Base-by-base conservation (phyloP, 148 eudicot genomes). In the Gaultheria prostrata region DNA sequence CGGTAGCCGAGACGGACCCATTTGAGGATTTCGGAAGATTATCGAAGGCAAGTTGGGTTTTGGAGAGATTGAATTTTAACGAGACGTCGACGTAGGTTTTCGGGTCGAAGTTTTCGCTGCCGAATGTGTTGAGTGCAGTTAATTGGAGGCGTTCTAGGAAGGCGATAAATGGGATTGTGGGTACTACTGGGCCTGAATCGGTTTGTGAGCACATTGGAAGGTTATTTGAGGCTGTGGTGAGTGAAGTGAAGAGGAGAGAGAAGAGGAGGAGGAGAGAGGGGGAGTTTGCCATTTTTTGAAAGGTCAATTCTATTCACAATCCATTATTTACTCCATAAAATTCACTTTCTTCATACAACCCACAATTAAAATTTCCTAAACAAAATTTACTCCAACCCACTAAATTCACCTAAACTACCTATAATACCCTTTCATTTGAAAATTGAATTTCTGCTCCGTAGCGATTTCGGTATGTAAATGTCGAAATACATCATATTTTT, bases 11-110 rank as follows among this genome's bases (percentile, higher is more conserved):
- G 11, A 92, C 90, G 28, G 85, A 76, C 4, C 95, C 93, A 45
- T 88, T 86, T 1, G 43, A 61, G 8, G 17, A 63, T 53, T 81
- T 87, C 15, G 91, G 69, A 24, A 93, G 84, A 26, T 83, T 85
- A 0, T 78, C 77, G 76, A 95, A 93, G 8, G 92, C 92, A 28
- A 87, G 65, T 74, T 85, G 57, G 6, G 93, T 87, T 8, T 45
- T 21, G 1, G 91, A 84, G 0, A 95, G 94, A 80, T 84, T 85
- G 70, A 32, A 80, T 82, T 88, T 94, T 57, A 95, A 85, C 51
- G 96, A 89, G 24, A 93, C 70, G 82, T 95, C 98, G 35, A 94
- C 91, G 59, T 93, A 95, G 14, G 83, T 86, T 77, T 95, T 95
- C 1, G 98, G 96, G 83, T 95, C 98, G 83, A 90, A 95, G 24